These are phyloP conservation scores for Sphaceloma murrayae DNA, from an alignment of 2,329 filamentous ascomycete genomes.

Conservation along the genomic window DNA sequence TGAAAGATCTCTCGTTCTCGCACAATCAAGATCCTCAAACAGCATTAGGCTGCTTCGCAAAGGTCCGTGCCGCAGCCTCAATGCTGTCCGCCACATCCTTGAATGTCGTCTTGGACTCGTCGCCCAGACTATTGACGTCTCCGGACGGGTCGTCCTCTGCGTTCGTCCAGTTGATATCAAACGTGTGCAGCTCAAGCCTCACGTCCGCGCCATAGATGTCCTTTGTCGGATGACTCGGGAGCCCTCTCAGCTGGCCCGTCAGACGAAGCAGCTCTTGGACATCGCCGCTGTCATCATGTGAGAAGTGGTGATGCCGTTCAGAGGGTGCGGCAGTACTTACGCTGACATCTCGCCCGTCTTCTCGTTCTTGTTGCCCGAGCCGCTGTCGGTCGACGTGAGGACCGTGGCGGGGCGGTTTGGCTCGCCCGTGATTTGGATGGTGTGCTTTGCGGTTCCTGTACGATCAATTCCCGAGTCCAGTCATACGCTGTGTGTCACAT, in stretches of 20 bases:
- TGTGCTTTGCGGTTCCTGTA: slow-evolving; percentile 26
- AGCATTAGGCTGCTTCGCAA: slow-evolving; percentile 34
- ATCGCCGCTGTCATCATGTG: slow-evolving; percentile 28
- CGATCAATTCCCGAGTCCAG: not conserved
- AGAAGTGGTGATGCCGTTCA: not conserved
- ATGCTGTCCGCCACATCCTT: slow-evolving; percentile 36
- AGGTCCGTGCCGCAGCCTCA: slow-evolving; percentile 33
- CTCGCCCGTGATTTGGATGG: slow-evolving; percentile 35
- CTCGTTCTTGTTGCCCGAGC: slow-evolving; percentile 27
- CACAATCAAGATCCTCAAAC: slow-evolving; percentile 22
- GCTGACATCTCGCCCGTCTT: slow-evolving; percentile 33
- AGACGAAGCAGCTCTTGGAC: slow-evolving; percentile 34
- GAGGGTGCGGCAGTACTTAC: slow-evolving; percentile 19
- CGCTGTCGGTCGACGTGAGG: slow-evolving; percentile 27
- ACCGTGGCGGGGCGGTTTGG: slow-evolving; percentile 33
- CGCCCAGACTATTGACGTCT: slow-evolving; percentile 28
- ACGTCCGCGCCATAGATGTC: slow-evolving; percentile 34
- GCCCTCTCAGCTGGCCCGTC: slow-evolving; percentile 32
- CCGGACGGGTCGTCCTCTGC: slow-evolving; percentile 31
- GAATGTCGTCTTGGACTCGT: slow-evolving; percentile 36
- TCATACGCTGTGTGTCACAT: not conserved
- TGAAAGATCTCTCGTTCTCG: not conserved
- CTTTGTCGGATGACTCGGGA: slow-evolving; percentile 31
- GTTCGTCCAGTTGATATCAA: slow-evolving; percentile 37
- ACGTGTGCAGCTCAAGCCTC: slow-evolving; percentile 34